Conservation (phyloP, 495 filamentous ascomycete genomes). For the Cairneyella variabilis region DNA sequence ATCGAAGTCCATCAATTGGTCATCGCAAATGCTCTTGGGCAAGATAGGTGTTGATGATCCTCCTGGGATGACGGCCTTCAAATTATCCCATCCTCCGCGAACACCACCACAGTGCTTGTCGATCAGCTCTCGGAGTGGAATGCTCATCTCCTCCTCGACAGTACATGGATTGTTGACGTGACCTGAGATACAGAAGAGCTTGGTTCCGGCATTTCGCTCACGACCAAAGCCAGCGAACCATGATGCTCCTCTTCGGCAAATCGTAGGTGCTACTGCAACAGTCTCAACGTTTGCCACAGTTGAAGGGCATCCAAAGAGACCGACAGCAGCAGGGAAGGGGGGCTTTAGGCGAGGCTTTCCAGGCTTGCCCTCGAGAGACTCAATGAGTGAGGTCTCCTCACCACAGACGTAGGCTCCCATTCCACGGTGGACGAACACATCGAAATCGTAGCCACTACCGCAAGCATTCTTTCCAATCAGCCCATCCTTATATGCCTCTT, state of each 20-base stretch:
- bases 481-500: conserved; percentile 92
- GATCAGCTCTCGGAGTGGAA: conserved; percentile 88
- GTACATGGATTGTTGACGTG: conserved; percentile 98
- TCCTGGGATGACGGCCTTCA: conserved; percentile 90
- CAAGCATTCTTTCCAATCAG: conserved; percentile 98
- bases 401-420: conserved; percentile 97
- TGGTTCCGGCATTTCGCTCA: conserved; percentile 92
- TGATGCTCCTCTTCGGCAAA: conserved; percentile 82
- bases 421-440: conserved; percentile 93
- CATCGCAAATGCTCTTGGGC: conserved; percentile 79
- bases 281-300: conserved; percentile 99
- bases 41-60: conserved; percentile 95
- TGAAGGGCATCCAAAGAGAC: conserved; percentile 95
- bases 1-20: conserved; percentile 99
- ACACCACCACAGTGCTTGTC: conserved; percentile 98
- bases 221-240: conserved; percentile 95
- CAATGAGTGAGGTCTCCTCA: conserved; percentile 96
- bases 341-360: conserved; percentile 98
- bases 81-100: conserved; percentile 94
- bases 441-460: conserved; percentile 94
- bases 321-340: conserved; percentile 94
- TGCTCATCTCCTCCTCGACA: conserved; percentile 98
- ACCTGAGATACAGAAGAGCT: conserved; percentile 97
- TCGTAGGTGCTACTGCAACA: conserved; percentile 90
- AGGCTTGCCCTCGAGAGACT: conserved; percentile 96